These are phyloP conservation scores for Paramecium sonneborni DNA, from an alignment of 73 alveolate species.

Conservation along the genomic window DNA sequence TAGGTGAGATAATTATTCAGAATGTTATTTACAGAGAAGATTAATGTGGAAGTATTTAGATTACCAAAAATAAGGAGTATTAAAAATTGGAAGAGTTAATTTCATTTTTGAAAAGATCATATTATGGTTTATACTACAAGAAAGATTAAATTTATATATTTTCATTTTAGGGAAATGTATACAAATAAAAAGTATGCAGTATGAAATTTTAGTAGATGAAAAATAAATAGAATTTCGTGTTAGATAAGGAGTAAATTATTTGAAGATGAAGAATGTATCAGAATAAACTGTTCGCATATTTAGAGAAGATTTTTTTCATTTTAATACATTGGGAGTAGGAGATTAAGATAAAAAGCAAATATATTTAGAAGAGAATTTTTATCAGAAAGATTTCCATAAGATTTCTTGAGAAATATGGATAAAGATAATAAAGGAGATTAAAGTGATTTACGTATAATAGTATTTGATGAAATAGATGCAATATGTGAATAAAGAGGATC, in stretches of 20 bases:
- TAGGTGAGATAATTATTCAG: neutral
- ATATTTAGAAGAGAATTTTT: conserved; percentile 88
- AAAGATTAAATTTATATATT: neutral
- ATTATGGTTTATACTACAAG: neutral
- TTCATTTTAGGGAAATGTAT: neutral
- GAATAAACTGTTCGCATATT: neutral
- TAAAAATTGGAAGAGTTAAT: neutral
- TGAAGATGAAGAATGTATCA: neutral
- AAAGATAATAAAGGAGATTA: conserved; percentile 60
- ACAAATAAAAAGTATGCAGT: neutral
- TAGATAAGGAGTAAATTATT: neutral
- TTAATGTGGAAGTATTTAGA: neutral
- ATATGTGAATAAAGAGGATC: conserved; percentile 99
- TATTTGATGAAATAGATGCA: conserved; percentile 99
- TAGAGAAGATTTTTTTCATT: conserved; percentile 80
- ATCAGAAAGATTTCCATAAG: conserved; percentile 90
- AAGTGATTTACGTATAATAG: conserved; percentile 75
- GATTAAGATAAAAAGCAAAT: conserved; percentile 95
- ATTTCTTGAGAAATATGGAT: conserved; percentile 96
- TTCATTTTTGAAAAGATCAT: neutral
- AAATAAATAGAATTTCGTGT: neutral
- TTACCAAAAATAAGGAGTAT: neutral
- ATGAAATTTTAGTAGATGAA: neutral
- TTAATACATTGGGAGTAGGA: conserved; percentile 99
- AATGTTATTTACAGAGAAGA: neutral